Evolutionary conservation across 148 eudicot species (phyloP).

Genomic region (Pharnaceum exiguum): DNA sequence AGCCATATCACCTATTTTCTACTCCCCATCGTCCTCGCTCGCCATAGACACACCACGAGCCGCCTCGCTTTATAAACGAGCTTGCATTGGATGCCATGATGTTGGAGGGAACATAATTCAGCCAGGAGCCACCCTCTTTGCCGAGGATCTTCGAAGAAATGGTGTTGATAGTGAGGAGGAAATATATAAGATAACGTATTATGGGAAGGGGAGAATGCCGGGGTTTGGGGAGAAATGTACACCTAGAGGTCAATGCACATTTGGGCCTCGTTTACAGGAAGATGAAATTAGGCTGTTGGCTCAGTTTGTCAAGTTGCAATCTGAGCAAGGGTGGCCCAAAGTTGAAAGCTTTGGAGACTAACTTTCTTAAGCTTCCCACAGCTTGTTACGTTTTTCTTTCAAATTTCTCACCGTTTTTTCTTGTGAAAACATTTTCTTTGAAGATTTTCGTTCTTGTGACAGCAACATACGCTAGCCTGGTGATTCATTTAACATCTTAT

Average conservation of each 20-base stretch:
- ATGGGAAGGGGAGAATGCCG: slow-evolving; percentile 93
- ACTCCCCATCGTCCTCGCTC: slow-evolving; percentile 8
- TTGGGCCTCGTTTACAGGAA: slow-evolving; percentile 74
- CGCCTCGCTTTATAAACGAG: slow-evolving; percentile 41
- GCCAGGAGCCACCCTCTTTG: slow-evolving; percentile 80
- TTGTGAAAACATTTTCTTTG: no score
- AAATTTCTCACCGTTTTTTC: no score
- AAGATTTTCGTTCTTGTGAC: no score
- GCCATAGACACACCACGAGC: slow-evolving; percentile 32
- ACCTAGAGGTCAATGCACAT: slow-evolving; percentile 92
- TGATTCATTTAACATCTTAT: no score
- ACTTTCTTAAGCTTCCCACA: no score
- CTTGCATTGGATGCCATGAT: slow-evolving; percentile 92
- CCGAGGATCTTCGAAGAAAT: slow-evolving; percentile 67
- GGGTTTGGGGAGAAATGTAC: slow-evolving; percentile 81
- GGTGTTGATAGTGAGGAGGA: slow-evolving; percentile 72
- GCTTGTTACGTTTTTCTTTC: no score
- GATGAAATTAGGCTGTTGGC: slow-evolving; percentile 71
- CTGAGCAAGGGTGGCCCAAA: slow-evolving; percentile 66
- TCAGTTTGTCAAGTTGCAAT: slow-evolving; percentile 79
- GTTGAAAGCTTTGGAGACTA: slow-evolving; percentile 32
- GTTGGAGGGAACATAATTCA: slow-evolving; percentile 86
- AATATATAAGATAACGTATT: slow-evolving; percentile 63
- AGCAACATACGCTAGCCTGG: no score
- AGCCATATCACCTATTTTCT: slow-evolving; percentile 30